Percentiles rank a stretch among this genome's conserved stretches.
Evolutionary conservation across 2,329 filamentous ascomycete species (phyloP).

Genomic region (Cryphonectria naterciae): DNA sequence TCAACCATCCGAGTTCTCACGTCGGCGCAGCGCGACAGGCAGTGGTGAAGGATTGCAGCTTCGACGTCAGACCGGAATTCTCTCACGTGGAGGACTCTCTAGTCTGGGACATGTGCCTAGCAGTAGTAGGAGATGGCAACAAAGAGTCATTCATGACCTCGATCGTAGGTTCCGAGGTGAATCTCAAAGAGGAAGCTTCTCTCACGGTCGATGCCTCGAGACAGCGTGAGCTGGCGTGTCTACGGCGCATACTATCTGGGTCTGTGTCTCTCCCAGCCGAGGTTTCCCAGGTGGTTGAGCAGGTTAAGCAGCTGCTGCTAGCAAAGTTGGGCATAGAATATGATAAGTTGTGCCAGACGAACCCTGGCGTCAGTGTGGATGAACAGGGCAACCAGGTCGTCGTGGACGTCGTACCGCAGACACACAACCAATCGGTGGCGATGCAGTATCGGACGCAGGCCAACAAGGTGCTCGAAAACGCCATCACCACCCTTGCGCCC

Average conservation of each 20-base stretch:
- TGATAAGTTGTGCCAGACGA: slow-evolving; percentile 51
- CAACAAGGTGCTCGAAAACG: slow-evolving; percentile 50
- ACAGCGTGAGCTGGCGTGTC: slow-evolving; percentile 33
- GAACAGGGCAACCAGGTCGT: slow-evolving; percentile 42
- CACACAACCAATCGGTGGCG: slow-evolving; percentile 52
- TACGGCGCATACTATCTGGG: slow-evolving; percentile 38
- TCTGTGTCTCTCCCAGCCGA: slow-evolving; percentile 47
- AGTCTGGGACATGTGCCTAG: slow-evolving; percentile 53
- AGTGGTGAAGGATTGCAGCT: slow-evolving; percentile 33
- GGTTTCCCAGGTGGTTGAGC: slow-evolving; percentile 43
- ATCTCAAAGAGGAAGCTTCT: not conserved
- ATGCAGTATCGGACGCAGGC: slow-evolving; percentile 54
- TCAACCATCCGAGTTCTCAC: slow-evolving; percentile 52
- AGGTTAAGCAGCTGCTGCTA: slow-evolving; percentile 41
- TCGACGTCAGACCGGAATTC: slow-evolving; percentile 45
- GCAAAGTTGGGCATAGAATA: slow-evolving; percentile 45
- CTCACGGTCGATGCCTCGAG: not conserved
- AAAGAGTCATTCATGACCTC: slow-evolving; percentile 29
- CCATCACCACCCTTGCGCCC: slow-evolving; percentile 31
- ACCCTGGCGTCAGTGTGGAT: slow-evolving; percentile 38
- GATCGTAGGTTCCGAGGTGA: slow-evolving; percentile 19
- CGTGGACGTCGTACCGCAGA: slow-evolving; percentile 36
- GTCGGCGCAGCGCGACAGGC: slow-evolving; percentile 48
- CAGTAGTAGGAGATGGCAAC: slow-evolving; percentile 37
- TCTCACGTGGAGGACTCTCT: slow-evolving; percentile 58